phyloP scores from a whole-genome alignment of 495 filamentous ascomycete species.

The Annulohypoxylon moriforme region DNA sequence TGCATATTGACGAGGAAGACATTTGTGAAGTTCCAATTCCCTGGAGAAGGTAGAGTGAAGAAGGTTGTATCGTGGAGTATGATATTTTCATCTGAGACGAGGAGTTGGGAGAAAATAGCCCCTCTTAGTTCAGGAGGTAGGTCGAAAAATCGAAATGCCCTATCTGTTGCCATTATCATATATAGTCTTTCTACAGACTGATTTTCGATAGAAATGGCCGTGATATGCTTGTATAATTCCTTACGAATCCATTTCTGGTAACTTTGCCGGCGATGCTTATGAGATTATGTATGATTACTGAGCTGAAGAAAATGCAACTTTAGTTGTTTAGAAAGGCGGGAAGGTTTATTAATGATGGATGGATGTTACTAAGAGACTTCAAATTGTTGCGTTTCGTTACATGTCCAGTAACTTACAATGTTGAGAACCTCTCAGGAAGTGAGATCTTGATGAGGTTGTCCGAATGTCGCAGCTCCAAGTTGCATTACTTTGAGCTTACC shows the following conservation, averaged over 20 bases:
- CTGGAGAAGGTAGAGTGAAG: slow-evolving; percentile 18
- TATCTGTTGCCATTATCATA: slow-evolving; percentile 13
- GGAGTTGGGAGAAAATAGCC: slow-evolving; percentile 67
- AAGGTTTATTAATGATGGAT: neutral
- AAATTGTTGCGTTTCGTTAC: neutral
- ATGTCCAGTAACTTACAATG: neutral
- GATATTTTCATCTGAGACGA: slow-evolving; percentile 40
- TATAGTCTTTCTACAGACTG: neutral
- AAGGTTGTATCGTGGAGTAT: slow-evolving; percentile 41
- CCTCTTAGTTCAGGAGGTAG: slow-evolving; percentile 82
- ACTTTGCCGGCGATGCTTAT: neutral
- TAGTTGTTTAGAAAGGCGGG: neutral
- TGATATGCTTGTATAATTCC: neutral
- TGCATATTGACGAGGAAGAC: slow-evolving; percentile 51
- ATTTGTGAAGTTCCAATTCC: slow-evolving; percentile 22
- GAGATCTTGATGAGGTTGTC: neutral
- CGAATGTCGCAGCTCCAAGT: neutral
- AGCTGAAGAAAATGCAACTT: neutral
- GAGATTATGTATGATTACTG: slow-evolving; percentile 3
- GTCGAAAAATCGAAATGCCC: slow-evolving; percentile 59
- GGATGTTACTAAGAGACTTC: neutral
- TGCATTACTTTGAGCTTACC: neutral
- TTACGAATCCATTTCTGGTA: neutral
- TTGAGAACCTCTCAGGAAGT: neutral
- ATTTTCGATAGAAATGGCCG: neutral